A percentile compares a stretch with the other conserved stretches of the same genome.
Evolutionary conservation across 306 rosid genomes (phyloP).

Genomic region (Cucurbita maxima): DNA sequence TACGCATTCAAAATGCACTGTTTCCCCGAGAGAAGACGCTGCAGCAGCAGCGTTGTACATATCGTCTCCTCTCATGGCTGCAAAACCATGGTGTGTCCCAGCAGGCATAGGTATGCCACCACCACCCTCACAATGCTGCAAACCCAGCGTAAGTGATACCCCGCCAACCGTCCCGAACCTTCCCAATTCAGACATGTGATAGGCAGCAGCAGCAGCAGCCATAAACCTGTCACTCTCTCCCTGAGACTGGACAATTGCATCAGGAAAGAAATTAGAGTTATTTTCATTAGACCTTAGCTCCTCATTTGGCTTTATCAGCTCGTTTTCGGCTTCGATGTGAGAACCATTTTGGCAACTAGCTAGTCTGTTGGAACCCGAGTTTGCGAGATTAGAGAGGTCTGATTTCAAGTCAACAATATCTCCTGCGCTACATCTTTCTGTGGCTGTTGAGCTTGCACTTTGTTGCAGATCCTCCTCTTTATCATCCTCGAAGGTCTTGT

Average conservation of each 20-base stretch:
- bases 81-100: conserved; percentile 30
- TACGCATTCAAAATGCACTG: conserved; percentile 38
- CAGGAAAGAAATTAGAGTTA: conserved; percentile 27
- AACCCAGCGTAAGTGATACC: conserved; percentile 61
- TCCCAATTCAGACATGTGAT: conserved; percentile 49
- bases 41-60: conserved; percentile 35
- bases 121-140: conserved; percentile 63
- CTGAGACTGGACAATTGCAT: conserved; percentile 25
- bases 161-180: conserved; percentile 36
- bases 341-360: conserved; percentile 17
- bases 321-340: conserved; percentile 21
- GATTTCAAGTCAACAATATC: conserved; percentile 34
- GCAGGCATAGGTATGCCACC: conserved; percentile 32
- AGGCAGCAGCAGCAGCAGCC: conserved; percentile 30
- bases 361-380: conserved; percentile 20
- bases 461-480: conserved; percentile 44
- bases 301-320: conserved; percentile 22
- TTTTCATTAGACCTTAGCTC: conserved; percentile 33
- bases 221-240: conserved; percentile 28
- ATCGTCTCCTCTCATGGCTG: conserved; percentile 40
- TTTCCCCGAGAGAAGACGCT: conserved; percentile 32
- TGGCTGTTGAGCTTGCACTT: conserved; percentile 26
- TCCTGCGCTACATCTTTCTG: conserved; percentile 32
- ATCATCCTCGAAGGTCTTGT: conserved; percentile 28
- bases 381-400: conserved; percentile 28